Percentiles rank a stretch among this genome's conserved stretches.
Evolutionary conservation across 2,329 filamentous ascomycete genomes (phyloP).

Genomic region (Pseudocercospora musae): DNA sequence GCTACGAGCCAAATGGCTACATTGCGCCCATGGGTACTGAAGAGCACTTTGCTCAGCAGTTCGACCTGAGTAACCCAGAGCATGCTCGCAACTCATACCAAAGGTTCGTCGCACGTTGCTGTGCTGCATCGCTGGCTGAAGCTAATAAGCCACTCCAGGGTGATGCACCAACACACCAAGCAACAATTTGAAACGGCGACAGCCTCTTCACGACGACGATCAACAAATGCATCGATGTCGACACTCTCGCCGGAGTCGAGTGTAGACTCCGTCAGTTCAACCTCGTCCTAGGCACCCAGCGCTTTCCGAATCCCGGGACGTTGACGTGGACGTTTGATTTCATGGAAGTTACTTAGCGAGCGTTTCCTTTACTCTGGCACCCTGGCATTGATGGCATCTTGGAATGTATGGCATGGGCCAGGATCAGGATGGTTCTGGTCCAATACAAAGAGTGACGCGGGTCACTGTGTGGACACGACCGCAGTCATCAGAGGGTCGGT

Average conservation of each 20-base stretch:
- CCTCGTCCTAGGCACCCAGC: conserved; percentile 16
- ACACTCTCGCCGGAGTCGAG: conserved; percentile 27
- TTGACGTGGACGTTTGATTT: neutral
- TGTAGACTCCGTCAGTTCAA: conserved; percentile 30
- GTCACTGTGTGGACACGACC: neutral
- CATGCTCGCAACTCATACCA: conserved; percentile 44
- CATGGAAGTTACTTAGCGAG: neutral
- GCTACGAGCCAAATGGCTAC: conserved; percentile 40
- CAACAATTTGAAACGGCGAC: conserved; percentile 47
- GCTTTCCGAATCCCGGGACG: too few relatives aligned
- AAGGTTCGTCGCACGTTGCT: conserved; percentile 33
- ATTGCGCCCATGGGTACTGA: conserved; percentile 42
- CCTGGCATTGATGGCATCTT: neutral
- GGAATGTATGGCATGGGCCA: neutral
- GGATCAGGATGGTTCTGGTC: neutral
- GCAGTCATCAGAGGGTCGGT: neutral
- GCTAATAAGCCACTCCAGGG: conserved; percentile 31
- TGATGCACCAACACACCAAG: conserved; percentile 52
- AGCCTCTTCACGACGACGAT: conserved; percentile 44
- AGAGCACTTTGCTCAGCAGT: conserved; percentile 45
- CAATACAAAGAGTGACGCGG: neutral
- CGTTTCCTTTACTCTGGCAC: neutral
- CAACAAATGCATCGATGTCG: conserved; percentile 24
- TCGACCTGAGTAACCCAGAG: conserved; percentile 41
- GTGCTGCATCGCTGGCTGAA: neutral